phyloP scores from a whole-genome alignment of 148 eudicot species.

The Selenicereus undatus region DNA sequence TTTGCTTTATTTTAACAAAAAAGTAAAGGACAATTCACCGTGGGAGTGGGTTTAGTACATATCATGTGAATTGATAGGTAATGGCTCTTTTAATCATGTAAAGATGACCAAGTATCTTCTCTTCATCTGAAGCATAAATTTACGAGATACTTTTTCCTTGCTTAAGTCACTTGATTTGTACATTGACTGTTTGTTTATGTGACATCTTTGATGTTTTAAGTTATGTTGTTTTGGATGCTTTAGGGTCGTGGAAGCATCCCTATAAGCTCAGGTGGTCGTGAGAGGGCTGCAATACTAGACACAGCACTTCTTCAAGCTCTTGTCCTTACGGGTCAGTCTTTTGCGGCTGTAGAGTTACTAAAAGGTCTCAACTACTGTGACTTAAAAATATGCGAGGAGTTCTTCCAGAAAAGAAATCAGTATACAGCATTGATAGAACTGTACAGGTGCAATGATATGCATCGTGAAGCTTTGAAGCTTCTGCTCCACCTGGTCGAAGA shows the following conservation, averaged over 20 bases:
- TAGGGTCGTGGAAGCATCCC: constrained; percentile 66
- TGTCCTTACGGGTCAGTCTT: constrained; percentile 79
- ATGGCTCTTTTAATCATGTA: not conserved
- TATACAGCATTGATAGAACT: constrained; percentile 70
- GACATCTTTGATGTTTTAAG: not conserved
- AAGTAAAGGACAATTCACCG: not conserved
- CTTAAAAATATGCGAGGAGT: constrained; percentile 82
- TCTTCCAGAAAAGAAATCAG: constrained; percentile 67
- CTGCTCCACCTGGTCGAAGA: constrained; percentile 76
- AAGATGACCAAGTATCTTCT: not conserved
- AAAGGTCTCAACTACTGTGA: constrained; percentile 94
- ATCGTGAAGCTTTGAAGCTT: constrained; percentile 85
- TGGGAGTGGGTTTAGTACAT: not conserved
- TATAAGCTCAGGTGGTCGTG: constrained; percentile 82
- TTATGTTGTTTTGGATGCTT: constrained; percentile 14
- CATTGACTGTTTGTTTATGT: constrained; percentile 1
- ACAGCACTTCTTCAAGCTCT: constrained; percentile 93
- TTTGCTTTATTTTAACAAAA: not conserved
- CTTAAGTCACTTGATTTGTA: not conserved
- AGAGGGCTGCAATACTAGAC: constrained; percentile 87
- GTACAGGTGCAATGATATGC: constrained; percentile 77
- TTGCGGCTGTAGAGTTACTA: constrained; percentile 71
- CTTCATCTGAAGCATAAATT: not conserved
- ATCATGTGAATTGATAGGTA: not conserved
- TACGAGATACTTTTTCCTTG: not conserved